Evolutionary conservation across 768 basidiomycete genomes (phyloP).

Genomic region (Rhodosporidiobolus sp.): DNA sequence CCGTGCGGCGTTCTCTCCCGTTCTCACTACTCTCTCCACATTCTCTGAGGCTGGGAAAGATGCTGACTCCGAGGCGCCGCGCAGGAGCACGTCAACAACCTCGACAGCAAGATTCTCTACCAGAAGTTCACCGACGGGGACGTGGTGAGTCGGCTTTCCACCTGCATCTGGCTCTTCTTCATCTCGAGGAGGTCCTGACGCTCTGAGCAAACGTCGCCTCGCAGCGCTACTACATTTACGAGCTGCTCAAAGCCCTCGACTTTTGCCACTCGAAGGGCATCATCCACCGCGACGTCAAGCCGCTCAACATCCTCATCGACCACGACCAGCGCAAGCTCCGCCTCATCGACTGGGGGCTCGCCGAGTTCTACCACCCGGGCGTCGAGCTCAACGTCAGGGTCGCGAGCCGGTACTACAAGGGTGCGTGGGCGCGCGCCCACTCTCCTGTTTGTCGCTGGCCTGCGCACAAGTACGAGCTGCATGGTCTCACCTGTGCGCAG

Average conservation of each 20-base stretch:
- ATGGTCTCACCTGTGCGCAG: too few relatives aligned
- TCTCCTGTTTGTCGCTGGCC: too few relatives aligned
- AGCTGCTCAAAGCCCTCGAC: conserved; percentile 42
- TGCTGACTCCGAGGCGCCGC: too few relatives aligned
- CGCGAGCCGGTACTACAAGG: conserved; percentile 40
- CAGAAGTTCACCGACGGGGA: conserved; percentile 40
- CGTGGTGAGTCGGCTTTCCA: conserved; percentile 17
- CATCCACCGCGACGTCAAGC: conserved; percentile 44
- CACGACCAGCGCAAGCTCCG: conserved; percentile 31
- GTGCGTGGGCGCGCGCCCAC: too few relatives aligned
- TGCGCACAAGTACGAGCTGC: too few relatives aligned
- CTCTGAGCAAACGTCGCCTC: not conserved
- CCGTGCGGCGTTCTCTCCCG: too few relatives aligned
- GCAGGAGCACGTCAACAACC: conserved; percentile 43
- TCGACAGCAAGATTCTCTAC: conserved; percentile 40
- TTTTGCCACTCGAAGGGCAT: conserved; percentile 42
- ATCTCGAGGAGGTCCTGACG: not conserved
- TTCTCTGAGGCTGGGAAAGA: too few relatives aligned
- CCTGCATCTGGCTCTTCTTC: not conserved
- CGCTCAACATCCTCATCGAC: conserved; percentile 41
- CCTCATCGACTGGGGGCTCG: conserved; percentile 42
- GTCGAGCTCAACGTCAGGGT: conserved; percentile 39
- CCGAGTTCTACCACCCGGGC: conserved; percentile 41
- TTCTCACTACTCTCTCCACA: too few relatives aligned
- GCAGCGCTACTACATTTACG: conserved; percentile 34